Conservation (phyloP, 257 asterid genomes). For the Buddleja alternifolia region DNA sequence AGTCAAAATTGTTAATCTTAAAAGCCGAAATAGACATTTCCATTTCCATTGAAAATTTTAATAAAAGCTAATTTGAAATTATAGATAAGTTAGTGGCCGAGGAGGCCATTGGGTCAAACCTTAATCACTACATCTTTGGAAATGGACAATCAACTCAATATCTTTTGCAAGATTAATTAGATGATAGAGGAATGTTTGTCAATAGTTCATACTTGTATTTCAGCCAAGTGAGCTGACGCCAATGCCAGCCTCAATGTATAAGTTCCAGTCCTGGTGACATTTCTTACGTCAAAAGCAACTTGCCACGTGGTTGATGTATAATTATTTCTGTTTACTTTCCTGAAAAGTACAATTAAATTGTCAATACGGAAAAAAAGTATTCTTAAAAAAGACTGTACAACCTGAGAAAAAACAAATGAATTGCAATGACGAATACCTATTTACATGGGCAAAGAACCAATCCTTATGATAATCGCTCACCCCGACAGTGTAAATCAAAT, state of each 20-base stretch:
- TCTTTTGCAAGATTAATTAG: no score
- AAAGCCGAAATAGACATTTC: no score
- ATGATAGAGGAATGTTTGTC: no score
- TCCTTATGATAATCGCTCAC: constrained; percentile 44
- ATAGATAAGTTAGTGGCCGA: no score
- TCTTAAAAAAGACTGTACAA: neutral
- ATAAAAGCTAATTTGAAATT: neutral
- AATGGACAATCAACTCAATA: no score
- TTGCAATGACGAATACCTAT: constrained; percentile 36
- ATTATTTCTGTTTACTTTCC: constrained; percentile 29
- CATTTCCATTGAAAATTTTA: no score
- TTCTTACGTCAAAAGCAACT: constrained; percentile 45
- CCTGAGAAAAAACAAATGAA: no score
- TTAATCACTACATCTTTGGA: no score
- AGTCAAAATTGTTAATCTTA: neutral
- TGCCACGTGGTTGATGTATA: constrained; percentile 65
- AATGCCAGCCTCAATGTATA: constrained; percentile 68
- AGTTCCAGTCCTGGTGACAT: constrained; percentile 34
- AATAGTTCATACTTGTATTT: constrained; percentile 46
- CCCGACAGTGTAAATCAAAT: constrained; percentile 50
- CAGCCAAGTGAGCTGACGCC: constrained; percentile 66
- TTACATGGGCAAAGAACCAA: constrained; percentile 70
- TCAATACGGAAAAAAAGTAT: no score
- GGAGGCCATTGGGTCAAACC: no score
- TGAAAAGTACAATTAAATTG: constrained; percentile 21